phyloP scores from a whole-genome alignment of 805 yeast species.

The Kodamaea sagamina region DNA sequence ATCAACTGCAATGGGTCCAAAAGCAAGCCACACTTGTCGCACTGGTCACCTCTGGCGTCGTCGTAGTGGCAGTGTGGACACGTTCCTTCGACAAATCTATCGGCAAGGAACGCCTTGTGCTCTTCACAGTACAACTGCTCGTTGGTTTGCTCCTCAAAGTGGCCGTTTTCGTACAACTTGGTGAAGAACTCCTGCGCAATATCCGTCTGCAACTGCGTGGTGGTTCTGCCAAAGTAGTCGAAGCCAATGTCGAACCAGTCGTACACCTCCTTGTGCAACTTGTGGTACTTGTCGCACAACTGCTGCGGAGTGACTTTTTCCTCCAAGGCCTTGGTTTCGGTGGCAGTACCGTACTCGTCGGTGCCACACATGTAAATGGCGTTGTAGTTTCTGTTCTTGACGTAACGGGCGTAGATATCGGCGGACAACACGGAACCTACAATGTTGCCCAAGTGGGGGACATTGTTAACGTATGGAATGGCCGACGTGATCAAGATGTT shows the following conservation, averaged over 20 bases:
- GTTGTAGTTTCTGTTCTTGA: constrained; percentile 86
- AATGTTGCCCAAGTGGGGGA: constrained; percentile 97
- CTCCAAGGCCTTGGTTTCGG: constrained; percentile 96
- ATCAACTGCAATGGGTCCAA: constrained; percentile 91
- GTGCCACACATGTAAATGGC: constrained; percentile 92
- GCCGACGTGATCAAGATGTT: constrained; percentile 94
- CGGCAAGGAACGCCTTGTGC: constrained; percentile 92
- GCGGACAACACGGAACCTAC: constrained; percentile 94
- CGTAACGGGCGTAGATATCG: constrained; percentile 88
- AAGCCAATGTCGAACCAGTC: constrained; percentile 97
- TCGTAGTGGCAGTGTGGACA: constrained; percentile 95
- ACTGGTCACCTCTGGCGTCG: constrained; percentile 99
- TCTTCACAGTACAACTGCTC: constrained; percentile 89
- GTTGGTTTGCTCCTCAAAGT: constrained; percentile 81
- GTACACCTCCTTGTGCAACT: constrained; percentile 84
- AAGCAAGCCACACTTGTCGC: constrained; percentile 92
- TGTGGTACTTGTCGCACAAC: constrained; percentile 87
- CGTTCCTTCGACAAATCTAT: constrained; percentile 94
- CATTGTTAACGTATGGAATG: constrained; percentile 96
- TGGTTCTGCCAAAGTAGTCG: constrained; percentile 95
- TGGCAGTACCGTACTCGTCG: constrained; percentile 99
- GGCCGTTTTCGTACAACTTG: constrained; percentile 74
- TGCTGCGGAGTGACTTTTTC: constrained; percentile 87
- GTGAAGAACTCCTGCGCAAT: constrained; percentile 92
- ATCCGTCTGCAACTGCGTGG: constrained; percentile 87